Base-by-base conservation (phyloP, 257 asterid species). In the Solanum lignicaule region DNA sequence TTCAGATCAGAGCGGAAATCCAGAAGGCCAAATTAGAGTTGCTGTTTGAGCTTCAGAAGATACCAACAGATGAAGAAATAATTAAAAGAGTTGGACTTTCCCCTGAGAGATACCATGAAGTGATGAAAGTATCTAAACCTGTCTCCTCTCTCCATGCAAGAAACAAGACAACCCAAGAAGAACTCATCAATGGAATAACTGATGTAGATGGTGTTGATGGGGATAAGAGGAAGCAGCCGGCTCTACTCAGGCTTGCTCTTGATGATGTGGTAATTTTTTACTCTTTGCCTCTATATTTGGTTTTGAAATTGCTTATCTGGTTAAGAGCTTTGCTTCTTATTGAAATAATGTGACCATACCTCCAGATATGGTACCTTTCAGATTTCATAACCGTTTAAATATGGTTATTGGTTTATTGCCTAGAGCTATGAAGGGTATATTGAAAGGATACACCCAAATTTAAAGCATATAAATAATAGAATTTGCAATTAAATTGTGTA, bases 221-320 rank as follows among this genome's bases (percentile, higher is more conserved):
- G 69, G 96, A 94, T 82, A 92, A 89, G 85, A 91, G 93, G 91
- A 93, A 91, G 90, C 98, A 94, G 86, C 98, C 97, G 48, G 98
- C 98, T 74, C 95, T 96, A 86, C 98, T 96, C 89, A 93, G 98
- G 93, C 98, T 96, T 86, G 98, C 98, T 83, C 93, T 95, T 21
- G 99, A 96, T 84, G 99, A 96, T 87, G 99, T 96, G 98, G 99
- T 95, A 92, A 92, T 65, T 89, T 76, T 36, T 15, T 84, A 65
- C 84, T 72, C 78, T 62, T 52, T 86, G 46, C 21, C 39, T 76
- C 23, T 84, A 46, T 83, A 48, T 60, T 12, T 52, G 33, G 29
- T 52, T 79, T 79, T 41, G 15, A 41, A 79, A 20, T 2, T 79
- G 38, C 36, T 79, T 43, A 15, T 43, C 16, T 79, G 38, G 65